Evolutionary conservation across 176 grass and related monocot genomes (phyloP).

Genomic region (Musa itinerans): DNA sequence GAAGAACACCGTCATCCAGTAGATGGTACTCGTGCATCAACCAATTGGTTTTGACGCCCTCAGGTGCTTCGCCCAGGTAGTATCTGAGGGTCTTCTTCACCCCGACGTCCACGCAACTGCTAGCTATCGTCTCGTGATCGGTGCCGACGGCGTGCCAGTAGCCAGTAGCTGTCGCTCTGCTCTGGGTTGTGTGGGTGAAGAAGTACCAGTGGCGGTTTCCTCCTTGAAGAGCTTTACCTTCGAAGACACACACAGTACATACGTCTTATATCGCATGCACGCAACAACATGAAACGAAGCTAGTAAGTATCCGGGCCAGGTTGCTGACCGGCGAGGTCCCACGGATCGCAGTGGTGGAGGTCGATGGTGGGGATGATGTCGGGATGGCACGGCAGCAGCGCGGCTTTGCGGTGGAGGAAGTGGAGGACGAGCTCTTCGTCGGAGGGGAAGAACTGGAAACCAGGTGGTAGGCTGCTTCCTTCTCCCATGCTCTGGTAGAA

Average conservation of each 20-base stretch:
- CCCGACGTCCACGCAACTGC: slow-evolving; percentile 31
- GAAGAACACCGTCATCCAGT: slow-evolving; percentile 26
- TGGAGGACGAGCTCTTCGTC: slow-evolving; percentile 81
- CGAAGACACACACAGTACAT: slow-evolving; percentile 8
- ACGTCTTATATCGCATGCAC: no score
- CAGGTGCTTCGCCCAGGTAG: slow-evolving; percentile 35
- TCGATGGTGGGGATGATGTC: slow-evolving; percentile 62
- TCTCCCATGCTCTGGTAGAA: slow-evolving; percentile 34
- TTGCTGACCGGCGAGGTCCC: slow-evolving; percentile 62
- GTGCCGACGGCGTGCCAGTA: slow-evolving; percentile 43
- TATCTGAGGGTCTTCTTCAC: slow-evolving; percentile 66
- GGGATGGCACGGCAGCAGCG: slow-evolving; percentile 48
- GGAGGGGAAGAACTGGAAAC: slow-evolving; percentile 89
- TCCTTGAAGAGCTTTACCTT: slow-evolving; percentile 78
- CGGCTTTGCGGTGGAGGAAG: slow-evolving; percentile 74
- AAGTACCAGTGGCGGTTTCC: slow-evolving; percentile 63
- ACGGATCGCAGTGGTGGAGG: slow-evolving; percentile 57
- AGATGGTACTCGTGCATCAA: slow-evolving; percentile 91
- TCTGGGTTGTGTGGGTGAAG: slow-evolving; percentile 45
- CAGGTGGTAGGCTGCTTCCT: slow-evolving; percentile 64
- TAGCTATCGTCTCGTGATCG: slow-evolving; percentile 33
- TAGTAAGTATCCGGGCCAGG: background rate
- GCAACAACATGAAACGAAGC: background rate
- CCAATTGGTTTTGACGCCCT: slow-evolving; percentile 67
- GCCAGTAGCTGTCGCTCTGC: slow-evolving; percentile 45